Evolutionary conservation across 1,284 basidiomycete genomes (phyloP).

Genomic region (Ganoderma boninense): DNA sequence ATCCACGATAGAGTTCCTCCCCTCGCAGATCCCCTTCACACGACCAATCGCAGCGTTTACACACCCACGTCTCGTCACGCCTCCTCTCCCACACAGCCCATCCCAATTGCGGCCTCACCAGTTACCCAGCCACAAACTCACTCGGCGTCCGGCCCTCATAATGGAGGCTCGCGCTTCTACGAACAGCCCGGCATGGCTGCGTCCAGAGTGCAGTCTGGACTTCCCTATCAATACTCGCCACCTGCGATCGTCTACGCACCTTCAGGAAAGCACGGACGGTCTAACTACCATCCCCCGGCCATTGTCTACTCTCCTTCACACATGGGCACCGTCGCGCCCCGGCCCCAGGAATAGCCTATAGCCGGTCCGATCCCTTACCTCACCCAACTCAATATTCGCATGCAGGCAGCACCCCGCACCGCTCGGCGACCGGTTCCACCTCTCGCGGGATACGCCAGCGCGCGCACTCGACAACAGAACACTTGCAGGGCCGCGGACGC

Average conservation of each 20-base stretch:
- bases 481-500: conserved; percentile 18
- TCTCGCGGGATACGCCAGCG: conserved; percentile 27
- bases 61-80: conserved; percentile 35
- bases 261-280: conserved; percentile 38
- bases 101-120: conserved; percentile 34
- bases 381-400: conserved; percentile 33
- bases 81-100: conserved; percentile 33
- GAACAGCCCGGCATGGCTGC: conserved; percentile 34
- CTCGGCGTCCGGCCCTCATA: conserved; percentile 29
- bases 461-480: conserved; percentile 25
- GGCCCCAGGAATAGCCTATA: conserved; percentile 42
- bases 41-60: conserved; percentile 28
- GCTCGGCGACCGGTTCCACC: conserved; percentile 31
- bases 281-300: conserved; percentile 43
- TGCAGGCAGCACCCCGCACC: conserved; percentile 26
- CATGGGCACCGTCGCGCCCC: conserved; percentile 30
- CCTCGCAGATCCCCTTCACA: conserved; percentile 32
- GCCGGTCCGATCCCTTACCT: conserved; percentile 41
- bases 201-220: conserved; percentile 34
- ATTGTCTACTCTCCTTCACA: conserved; percentile 43
- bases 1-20: conserved; percentile 32
- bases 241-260: conserved; percentile 47
- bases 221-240: conserved; percentile 42
- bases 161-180: conserved; percentile 33
- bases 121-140: conserved; percentile 38